Percentiles rank a stretch among this genome's conserved stretches.
These are phyloP conservation scores for Abrus precatorius DNA, from an alignment of 306 rosid species.

Conservation along the genomic window DNA sequence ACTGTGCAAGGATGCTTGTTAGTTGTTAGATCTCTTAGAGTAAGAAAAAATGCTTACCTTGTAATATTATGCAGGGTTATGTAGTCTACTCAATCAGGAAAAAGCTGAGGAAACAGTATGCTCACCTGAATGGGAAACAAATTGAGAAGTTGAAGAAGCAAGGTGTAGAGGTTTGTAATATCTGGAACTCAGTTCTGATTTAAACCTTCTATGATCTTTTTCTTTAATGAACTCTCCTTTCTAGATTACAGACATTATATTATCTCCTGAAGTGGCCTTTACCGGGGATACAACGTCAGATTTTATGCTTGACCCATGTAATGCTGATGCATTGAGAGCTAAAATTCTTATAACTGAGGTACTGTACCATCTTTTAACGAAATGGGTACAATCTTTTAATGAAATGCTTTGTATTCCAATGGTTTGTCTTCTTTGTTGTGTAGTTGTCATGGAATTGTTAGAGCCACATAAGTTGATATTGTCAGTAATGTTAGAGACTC, in stretches of 20 bases:
- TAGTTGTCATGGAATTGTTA: not conserved
- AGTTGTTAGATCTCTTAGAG: not conserved
- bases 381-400: constrained; percentile 31
- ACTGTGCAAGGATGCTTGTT: not conserved
- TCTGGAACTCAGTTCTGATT: constrained; percentile 33
- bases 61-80: constrained; percentile 75
- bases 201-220: constrained; percentile 23
- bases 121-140: constrained; percentile 88
- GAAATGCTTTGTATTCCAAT: constrained; percentile 5
- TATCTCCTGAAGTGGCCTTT: constrained; percentile 98
- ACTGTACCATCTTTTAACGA: constrained; percentile 12
- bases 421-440: constrained; percentile 2
- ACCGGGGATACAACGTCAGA: constrained; percentile 92
- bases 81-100: constrained; percentile 89
- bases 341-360: constrained; percentile 99
- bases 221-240: constrained; percentile 50
- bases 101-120: constrained; percentile 90
- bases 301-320: constrained; percentile 89
- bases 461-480: not conserved
- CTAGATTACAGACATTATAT: constrained; percentile 84
- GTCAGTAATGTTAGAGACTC: not conserved
- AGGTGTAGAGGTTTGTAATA: constrained; percentile 85
- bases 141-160: constrained; percentile 93
- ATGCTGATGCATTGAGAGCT: constrained; percentile 97
- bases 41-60: constrained; percentile 18